phyloP scores from a whole-genome alignment of 148 eudicot species.

The Silene uniflora region DNA sequence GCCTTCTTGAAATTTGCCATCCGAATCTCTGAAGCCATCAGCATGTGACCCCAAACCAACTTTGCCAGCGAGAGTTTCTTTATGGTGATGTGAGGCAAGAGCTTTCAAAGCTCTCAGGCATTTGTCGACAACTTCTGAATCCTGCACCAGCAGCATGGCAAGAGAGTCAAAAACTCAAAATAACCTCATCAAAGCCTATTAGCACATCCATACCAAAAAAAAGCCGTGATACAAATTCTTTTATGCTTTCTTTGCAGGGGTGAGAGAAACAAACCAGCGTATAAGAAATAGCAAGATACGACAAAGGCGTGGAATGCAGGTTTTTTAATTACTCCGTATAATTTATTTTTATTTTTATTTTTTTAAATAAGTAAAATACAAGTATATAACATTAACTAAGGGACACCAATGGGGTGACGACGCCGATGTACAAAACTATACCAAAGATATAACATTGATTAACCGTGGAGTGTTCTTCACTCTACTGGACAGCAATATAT shows the following conservation, averaged over 20 bases:
- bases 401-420: too few species aligned
- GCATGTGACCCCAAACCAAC: conserved; percentile 79
- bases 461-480: background rate
- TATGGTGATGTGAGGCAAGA: conserved; percentile 85
- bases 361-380: too few species aligned
- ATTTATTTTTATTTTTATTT: too few species aligned
- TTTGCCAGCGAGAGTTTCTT: conserved; percentile 62
- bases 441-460: too few species aligned
- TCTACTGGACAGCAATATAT: conserved; percentile 2
- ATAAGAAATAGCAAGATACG: background rate
- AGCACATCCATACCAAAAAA: background rate
- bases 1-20: conserved; percentile 74
- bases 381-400: too few species aligned
- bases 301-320: background rate
- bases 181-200: background rate
- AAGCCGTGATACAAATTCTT: background rate
- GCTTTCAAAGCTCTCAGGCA: conserved; percentile 78
- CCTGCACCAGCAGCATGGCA: conserved; percentile 36
- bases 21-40: conserved; percentile 47
- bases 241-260: background rate
- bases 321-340: too few species aligned
- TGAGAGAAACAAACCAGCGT: background rate
- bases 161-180: background rate
- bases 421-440: too few species aligned
- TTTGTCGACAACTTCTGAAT: conserved; percentile 68